Evolutionary conservation across 208 protist genomes (phyloP).

Genomic region (Trypanosoma platydactyli): DNA sequence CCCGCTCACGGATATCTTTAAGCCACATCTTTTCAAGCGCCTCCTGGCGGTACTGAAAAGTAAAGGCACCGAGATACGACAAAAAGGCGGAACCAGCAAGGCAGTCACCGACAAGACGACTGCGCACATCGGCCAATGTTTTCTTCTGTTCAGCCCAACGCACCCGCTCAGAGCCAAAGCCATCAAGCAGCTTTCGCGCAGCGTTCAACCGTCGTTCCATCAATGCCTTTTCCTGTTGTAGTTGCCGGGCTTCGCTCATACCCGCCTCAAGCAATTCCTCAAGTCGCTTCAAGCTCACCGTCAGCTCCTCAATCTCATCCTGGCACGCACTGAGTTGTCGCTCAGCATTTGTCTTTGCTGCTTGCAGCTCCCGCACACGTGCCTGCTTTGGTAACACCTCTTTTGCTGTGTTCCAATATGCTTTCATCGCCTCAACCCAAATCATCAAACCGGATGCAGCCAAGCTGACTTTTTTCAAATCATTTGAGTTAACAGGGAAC

Average conservation of each 20-base stretch:
- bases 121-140: constrained; percentile 79
- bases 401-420: constrained; percentile 97
- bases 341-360: constrained; percentile 90
- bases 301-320: constrained; percentile 92
- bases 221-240: constrained; percentile 91
- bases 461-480: constrained; percentile 89
- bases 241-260: constrained; percentile 89
- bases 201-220: constrained; percentile 96
- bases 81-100: constrained; percentile 96
- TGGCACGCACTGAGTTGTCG: constrained; percentile 77
- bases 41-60: constrained; percentile 94
- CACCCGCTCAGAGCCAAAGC: constrained; percentile 96
- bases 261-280: constrained; percentile 91
- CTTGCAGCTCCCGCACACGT: constrained; percentile 92
- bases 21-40: constrained; percentile 93
- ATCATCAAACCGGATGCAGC: constrained; percentile 94
- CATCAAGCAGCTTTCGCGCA: constrained; percentile 96
- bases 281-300: constrained; percentile 89
- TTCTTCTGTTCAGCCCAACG: constrained; percentile 96
- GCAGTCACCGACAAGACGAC: constrained; percentile 97
- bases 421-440: constrained; percentile 97
- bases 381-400: constrained; percentile 97
- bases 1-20: constrained; percentile 78
- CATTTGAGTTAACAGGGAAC: constrained; percentile 89
- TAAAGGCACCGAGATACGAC: constrained; percentile 98